Evolutionary conservation across 306 rosid genomes (phyloP).

Genomic region (Prunus salicina): DNA sequence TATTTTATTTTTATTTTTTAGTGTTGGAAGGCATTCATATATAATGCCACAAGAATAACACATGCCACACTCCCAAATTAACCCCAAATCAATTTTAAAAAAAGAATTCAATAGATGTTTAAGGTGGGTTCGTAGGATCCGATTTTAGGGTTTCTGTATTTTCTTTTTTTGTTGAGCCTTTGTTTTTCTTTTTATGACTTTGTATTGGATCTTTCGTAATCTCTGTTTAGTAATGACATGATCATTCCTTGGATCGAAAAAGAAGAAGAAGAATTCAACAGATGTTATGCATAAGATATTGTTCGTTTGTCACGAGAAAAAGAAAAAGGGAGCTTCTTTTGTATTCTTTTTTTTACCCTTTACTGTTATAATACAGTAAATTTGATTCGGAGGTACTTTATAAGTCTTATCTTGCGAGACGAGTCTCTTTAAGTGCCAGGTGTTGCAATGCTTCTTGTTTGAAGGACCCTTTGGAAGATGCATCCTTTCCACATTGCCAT

Average conservation of each 20-base stretch:
- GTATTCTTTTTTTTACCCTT: background rate
- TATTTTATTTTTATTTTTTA: no score
- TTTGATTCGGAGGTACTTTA: slow-evolving; percentile 6
- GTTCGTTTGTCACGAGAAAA: background rate
- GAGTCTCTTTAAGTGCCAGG: background rate
- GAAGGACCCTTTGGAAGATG: background rate
- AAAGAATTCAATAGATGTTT: no score
- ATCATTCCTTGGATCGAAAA: no score
- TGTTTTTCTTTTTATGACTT: no score
- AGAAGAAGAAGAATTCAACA: background rate
- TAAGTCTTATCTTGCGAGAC: slow-evolving; percentile 4
- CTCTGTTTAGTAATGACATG: no score
- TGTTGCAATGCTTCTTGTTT: background rate
- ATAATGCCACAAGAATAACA: background rate
- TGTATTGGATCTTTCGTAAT: no score
- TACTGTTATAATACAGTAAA: background rate
- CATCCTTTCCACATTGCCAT: background rate
- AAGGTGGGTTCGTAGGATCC: no score
- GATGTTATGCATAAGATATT: background rate
- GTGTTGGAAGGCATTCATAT: no score
- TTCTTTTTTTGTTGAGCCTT: no score
- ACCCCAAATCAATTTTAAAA: background rate
- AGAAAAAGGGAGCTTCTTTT: background rate
- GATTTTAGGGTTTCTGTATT: no score
- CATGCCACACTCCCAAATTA: background rate